Base-by-base conservation (phyloP, 1,284 basidiomycete species). In the Sporisorium graminicola region DNA sequence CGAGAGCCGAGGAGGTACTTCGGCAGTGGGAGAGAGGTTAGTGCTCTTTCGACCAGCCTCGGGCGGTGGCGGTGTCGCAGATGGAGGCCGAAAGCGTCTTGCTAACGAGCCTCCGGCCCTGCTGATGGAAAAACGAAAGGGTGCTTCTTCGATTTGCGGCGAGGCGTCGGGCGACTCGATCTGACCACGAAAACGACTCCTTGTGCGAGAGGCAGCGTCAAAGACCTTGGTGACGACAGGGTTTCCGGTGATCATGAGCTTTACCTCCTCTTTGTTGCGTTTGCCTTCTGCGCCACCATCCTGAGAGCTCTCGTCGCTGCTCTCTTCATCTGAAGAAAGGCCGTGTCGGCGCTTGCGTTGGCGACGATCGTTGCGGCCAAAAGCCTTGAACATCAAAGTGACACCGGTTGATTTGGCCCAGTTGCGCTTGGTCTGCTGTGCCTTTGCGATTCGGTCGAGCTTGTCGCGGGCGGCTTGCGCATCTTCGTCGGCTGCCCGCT, bases 191-290 rank as follows among this genome's bases (percentile, higher is more conserved):
- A 74, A 52, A 8, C 66, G 65, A 5, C 53, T 71, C 27, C 37
- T 60, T 0, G 67, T 65, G 22, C 62, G 56, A 0, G 58, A 51
- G 1, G 62, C 67, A 24, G 71, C 71, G 33, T 57, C 51, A 14
- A 64, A 46, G 29, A 68, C 66, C 44, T 58, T 67, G 22, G 54
- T 71, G 22, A 80, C 61, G 40, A 81, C 74, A 5, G 77, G 73
- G 26, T 78, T 72, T 46, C 68, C 79, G 0, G 65, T 72, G 58
- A 81, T 78, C 69, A 68, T 79, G 37, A 81, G 70, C 51, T 71
- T 73, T 52, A 81, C 79, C 62, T 78, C 78, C 20, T 55, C 68
- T 3, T 40, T 65, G 16, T 31, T 50, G 7, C 10, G 29, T 3
- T 20, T 33, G 27, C n/a, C 18, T 0, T 63, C 46, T 10, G 58